Base-by-base conservation (phyloP, 441 rosid genomes). In the Syzygium malaccense region DNA sequence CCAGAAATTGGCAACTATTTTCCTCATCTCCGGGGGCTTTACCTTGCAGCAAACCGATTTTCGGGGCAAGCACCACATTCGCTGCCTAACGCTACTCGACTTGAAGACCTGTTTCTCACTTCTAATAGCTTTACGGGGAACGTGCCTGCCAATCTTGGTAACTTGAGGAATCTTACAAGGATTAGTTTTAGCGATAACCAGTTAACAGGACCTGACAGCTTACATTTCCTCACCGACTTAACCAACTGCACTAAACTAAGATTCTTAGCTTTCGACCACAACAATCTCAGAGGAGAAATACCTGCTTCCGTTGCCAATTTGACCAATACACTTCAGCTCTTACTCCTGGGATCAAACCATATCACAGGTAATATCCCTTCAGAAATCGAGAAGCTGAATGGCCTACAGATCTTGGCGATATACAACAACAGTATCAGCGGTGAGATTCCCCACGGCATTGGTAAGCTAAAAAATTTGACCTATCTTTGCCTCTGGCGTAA, bases 361-460 rank as follows among this genome's bases (percentile, higher is more conserved):
- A 58, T 88, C 71, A 85, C 37, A 9, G 89, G 89, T 23, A 41
- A 12, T 2, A 58, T 58, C 30, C 66, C 66, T 26, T 4, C 0
- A 12, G 30, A 58, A 58, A 58, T 58, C 7, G 17, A 58, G 66
- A 58, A 58, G 0, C 7, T 26, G 30, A 58, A 25, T 58, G 30
- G 64, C 30, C 14, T 58, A 58, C 30, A 58, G 14, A 0, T 33
- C n/a, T 23, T 92, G 55, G 83, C 55, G 12, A 7, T 89, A 23
- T 48, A 86, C 1, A 10, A 23, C 37, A 91, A 91, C 64, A 54
- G 80, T 20, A 32, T 92, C 28, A 84, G 91, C 18, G 94, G 94
- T 17, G 41, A 14, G 20, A 91, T 93, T 57, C 92, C 95, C 8
- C 20, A 85, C 17, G 83, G 88, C 25, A 23, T 93, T 4, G 94